These are phyloP conservation scores for Secale cereale DNA, from an alignment of 176 grass and related monocot species.

Conservation along the genomic window DNA sequence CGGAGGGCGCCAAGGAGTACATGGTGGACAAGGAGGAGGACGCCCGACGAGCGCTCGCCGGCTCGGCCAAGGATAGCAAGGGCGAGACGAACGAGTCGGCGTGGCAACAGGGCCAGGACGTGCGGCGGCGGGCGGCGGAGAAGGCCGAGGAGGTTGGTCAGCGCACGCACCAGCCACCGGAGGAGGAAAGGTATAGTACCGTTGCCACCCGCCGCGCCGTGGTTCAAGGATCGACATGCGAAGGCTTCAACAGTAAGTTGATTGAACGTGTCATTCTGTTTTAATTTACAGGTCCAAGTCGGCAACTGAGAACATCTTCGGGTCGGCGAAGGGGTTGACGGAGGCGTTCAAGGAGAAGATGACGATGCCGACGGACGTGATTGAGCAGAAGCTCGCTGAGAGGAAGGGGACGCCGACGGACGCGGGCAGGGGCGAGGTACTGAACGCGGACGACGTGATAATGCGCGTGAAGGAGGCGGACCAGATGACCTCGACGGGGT, in stretches of 20 bases:
- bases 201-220: too few relatives aligned
- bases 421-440: background rate
- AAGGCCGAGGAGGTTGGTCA: conserved; percentile 25
- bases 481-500: conserved; percentile 38
- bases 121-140: conserved; percentile 37
- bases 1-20: conserved; percentile 34
- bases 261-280: background rate
- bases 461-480: conserved; percentile 27
- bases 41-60: conserved; percentile 28
- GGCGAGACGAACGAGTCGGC: conserved; percentile 49
- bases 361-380: conserved; percentile 46
- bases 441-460: conserved; percentile 16
- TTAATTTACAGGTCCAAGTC: conserved; percentile 16
- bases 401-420: background rate
- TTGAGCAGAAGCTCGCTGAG: conserved; percentile 8
- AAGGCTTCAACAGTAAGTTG: background rate
- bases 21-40: conserved; percentile 30
- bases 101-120: conserved; percentile 44
- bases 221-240: background rate
- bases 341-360: conserved; percentile 33
- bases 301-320: conserved; percentile 40
- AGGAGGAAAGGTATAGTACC: conserved; percentile 21
- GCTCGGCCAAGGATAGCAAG: conserved; percentile 24
- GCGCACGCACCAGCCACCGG: conserved; percentile 4
- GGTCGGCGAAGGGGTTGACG: background rate